These are phyloP conservation scores for Apiospora sp. DNA, from an alignment of 2,329 filamentous ascomycete genomes.

Conservation along the genomic window DNA sequence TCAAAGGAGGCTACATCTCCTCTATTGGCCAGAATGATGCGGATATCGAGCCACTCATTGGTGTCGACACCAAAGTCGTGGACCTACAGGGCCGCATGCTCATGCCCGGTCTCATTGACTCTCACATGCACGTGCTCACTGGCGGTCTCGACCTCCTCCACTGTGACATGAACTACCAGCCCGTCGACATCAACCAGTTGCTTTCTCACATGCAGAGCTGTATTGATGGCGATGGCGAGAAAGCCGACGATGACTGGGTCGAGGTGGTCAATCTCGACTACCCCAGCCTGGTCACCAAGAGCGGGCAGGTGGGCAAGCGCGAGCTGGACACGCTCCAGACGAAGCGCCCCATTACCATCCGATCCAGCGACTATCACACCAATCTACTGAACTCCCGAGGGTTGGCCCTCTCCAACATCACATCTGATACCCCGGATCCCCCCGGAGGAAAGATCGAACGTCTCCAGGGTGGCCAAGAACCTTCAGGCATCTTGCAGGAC, in stretches of 20 bases:
- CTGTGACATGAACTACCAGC: constrained; percentile 9
- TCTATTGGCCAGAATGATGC: neutral
- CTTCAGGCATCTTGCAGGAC: neutral
- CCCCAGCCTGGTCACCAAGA: neutral
- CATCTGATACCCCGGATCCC: neutral
- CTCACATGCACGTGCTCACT: neutral
- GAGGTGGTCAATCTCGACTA: constrained; percentile 3
- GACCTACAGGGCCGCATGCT: constrained; percentile 1
- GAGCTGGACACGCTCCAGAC: neutral
- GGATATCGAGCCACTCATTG: neutral
- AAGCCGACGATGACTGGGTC: neutral
- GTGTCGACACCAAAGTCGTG: neutral
- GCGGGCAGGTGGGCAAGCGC: neutral
- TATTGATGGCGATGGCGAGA: neutral
- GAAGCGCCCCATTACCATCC: neutral
- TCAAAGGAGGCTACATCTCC: neutral
- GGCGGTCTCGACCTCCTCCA: neutral
- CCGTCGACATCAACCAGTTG: neutral
- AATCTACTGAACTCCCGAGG: neutral
- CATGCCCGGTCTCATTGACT: neutral
- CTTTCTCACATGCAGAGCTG: neutral
- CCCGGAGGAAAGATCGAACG: neutral
- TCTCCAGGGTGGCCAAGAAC: neutral
- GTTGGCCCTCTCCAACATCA: neutral
- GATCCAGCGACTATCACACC: neutral